A percentile compares a stretch with the other conserved stretches of the same genome.
Evolutionary conservation across 305 asterid species (phyloP).

Genomic region (Stenogyne calaminthoides): DNA sequence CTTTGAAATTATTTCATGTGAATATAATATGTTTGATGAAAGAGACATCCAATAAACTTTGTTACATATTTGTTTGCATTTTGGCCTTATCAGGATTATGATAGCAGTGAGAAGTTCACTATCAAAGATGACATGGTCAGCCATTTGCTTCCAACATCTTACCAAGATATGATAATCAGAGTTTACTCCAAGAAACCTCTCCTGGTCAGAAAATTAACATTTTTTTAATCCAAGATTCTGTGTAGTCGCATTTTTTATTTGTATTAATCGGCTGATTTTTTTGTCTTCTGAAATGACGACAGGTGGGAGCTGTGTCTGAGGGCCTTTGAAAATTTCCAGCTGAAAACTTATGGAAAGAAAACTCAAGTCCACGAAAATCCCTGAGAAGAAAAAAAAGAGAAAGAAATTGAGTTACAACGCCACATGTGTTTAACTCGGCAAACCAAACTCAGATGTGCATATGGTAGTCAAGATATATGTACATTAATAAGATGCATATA

Average conservation of each 20-base stretch:
- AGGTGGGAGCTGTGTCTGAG: conserved; percentile 79
- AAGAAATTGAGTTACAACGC: conserved; percentile 30
- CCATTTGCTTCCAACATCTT: conserved; percentile 79
- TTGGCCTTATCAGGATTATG: conserved; percentile 61
- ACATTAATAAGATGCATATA: neutral
- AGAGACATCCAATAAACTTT: neutral
- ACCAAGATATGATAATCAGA: conserved; percentile 87
- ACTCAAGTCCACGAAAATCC: conserved; percentile 86
- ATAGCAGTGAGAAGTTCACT: conserved; percentile 49
- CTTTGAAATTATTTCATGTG: neutral
- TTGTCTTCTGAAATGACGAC: neutral
- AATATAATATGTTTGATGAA: neutral
- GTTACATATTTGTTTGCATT: conserved; percentile 7
- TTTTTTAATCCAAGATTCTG: neutral
- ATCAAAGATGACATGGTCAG: conserved; percentile 60
- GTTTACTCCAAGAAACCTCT: conserved; percentile 77
- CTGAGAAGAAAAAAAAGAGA: conserved; percentile 71
- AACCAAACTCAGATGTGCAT: conserved; percentile 26
- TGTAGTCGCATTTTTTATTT: neutral
- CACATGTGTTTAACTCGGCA: conserved; percentile 25
- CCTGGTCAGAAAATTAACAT: conserved; percentile 45
- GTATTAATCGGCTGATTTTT: neutral
- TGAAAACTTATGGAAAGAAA: conserved; percentile 69
- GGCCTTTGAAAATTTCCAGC: conserved; percentile 85
- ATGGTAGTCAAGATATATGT: neutral